Percentiles rank a stretch among this genome's conserved stretches.
Evolutionary conservation across 2,329 filamentous ascomycete genomes (phyloP).

Genomic region (Fusarium sp.): DNA sequence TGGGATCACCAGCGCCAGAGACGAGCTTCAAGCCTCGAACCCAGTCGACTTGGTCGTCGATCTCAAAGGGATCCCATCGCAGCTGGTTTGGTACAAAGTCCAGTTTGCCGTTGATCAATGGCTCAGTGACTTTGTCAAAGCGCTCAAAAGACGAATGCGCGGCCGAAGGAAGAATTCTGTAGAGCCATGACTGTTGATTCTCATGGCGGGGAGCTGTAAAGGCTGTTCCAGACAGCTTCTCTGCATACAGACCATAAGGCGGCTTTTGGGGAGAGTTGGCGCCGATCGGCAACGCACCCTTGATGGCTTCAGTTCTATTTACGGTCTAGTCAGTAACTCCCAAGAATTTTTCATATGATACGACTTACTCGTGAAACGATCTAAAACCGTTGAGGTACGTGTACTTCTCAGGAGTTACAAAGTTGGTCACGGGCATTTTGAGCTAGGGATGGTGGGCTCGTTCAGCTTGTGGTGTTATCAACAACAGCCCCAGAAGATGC

Average conservation of each 20-base stretch:
- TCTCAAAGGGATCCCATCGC: constrained; percentile 84
- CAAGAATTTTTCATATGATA: rapidly evolving
- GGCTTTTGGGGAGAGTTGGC: constrained; percentile 86
- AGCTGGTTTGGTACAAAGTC: constrained; percentile 76
- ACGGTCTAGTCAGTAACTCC: background rate
- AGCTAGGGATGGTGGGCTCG: background rate
- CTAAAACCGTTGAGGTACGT: constrained; percentile 82
- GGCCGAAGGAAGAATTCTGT: constrained; percentile 74
- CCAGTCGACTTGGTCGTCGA: constrained; percentile 70
- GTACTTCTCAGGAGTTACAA: constrained; percentile 65
- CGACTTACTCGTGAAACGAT: constrained; percentile 78
- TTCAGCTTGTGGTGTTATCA: background rate
- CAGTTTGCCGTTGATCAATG: constrained; percentile 42
- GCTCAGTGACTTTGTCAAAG: background rate
- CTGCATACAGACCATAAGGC: constrained; percentile 82
- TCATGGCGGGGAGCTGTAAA: constrained; percentile 77
- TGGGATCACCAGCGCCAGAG: constrained; percentile 83
- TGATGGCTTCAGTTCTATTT: constrained; percentile 77
- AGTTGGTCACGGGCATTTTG: constrained; percentile 37
- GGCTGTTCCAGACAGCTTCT: constrained; percentile 79
- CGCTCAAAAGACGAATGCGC: constrained; percentile 64
- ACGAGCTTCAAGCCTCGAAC: constrained; percentile 73
- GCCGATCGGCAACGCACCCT: constrained; percentile 78
- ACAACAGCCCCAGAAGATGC: background rate
- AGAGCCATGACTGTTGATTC: constrained; percentile 79